Evolutionary conservation across 2,329 filamentous ascomycete genomes (phyloP), one percentile per base, ranked within the genome.

Genomic region (Pseudonectria buxi): DNA sequence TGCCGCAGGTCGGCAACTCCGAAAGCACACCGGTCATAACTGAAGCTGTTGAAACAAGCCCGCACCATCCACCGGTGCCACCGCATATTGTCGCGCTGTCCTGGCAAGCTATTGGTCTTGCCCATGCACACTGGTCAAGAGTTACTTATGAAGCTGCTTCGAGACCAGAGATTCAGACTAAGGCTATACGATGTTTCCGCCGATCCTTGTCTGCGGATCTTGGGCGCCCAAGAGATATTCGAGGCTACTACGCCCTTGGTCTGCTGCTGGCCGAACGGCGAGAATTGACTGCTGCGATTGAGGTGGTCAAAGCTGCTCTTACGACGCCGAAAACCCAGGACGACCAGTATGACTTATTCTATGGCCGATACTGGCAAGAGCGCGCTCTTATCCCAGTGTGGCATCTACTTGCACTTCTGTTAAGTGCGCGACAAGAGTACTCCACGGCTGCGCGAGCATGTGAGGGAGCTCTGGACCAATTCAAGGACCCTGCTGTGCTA

Each of bases 391-490:
- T 96, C 15, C 82, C 89, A 3, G 63, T 95, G 15, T 95, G 92
- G 89, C 92, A 98, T 65, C 71, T 98, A 12, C 71, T 98, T 30
- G 82, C 87, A 1, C 70, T 98, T 15, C 69, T 96, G 14, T 65
- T 96, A 22, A 95, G 86, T 46, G 86, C 88, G 1, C 80, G 85
- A 45, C 84, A 94, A 46, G 88, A 95, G 44, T 94, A 85, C 50
- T 67, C 77, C 32, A 83, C 85, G 58, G 89, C 92, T 2, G 74
- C 78, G 18, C 81, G 82, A 51, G 83, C 88, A 24, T 96, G 89
- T 49, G 87, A 94, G 55, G 88, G 86, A 16, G 89, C 88, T 4
- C 84, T 96, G 54, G 88, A 95, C 47, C 86, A 94, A 54, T 94
- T 95, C 51, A 79, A 81, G 35, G 80, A 86, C 42, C 74, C 80